Percentiles rank a stretch among this genome's conserved stretches.
phyloP scores from a whole-genome alignment of 179 eudicot species.

The Silene noctiflora region DNA sequence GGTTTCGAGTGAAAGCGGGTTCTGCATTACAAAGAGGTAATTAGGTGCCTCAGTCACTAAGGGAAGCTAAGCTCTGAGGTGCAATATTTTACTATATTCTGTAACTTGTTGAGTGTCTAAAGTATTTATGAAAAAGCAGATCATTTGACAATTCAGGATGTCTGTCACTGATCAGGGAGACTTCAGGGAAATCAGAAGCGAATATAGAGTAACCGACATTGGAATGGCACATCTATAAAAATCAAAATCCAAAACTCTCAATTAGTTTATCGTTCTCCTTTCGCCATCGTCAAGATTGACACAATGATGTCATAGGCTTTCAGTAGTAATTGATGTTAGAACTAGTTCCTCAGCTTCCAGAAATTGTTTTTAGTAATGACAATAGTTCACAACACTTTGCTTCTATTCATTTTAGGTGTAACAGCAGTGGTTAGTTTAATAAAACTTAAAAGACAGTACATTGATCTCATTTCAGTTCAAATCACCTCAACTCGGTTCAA shows the following conservation, averaged over 20 bases:
- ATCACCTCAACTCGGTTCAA: background rate
- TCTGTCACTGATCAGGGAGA: background rate
- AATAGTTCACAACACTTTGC: too few relatives aligned
- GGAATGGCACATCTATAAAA: background rate
- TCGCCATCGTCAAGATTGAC: too few relatives aligned
- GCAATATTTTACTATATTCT: background rate
- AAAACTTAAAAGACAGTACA: too few relatives aligned
- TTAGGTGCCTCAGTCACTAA: background rate
- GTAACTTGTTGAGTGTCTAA: background rate
- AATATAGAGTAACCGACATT: too few relatives aligned
- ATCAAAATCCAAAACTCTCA: background rate
- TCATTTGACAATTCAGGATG: background rate
- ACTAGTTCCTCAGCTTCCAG: too few relatives aligned
- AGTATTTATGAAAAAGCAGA: background rate
- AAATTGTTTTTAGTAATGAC: too few relatives aligned
- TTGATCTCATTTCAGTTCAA: conserved; percentile 3
- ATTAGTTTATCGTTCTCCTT: background rate
- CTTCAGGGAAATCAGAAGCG: background rate
- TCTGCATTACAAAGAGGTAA: conserved; percentile 37
- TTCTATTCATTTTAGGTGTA: background rate
- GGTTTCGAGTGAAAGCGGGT: conserved; percentile 61
- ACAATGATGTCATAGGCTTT: too few relatives aligned
- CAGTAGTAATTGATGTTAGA: too few relatives aligned
- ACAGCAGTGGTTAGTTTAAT: background rate
- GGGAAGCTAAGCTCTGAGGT: conserved; percentile 8